Evolutionary conservation across 768 basidiomycete species (phyloP), one percentile per base, ranked within the genome.

Genomic region (Trametes meyenii): DNA sequence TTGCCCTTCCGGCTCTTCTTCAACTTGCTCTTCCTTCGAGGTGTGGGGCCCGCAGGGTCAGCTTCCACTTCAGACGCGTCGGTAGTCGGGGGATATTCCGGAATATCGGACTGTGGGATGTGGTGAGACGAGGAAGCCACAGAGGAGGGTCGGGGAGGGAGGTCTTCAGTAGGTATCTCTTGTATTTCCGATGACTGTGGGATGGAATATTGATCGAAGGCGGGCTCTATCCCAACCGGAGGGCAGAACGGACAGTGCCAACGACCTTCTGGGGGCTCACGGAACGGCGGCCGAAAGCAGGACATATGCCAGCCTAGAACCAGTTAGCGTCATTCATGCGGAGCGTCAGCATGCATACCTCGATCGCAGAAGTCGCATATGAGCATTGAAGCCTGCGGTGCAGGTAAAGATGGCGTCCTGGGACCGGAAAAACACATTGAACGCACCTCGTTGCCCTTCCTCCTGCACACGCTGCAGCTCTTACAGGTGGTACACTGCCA

Each of bases 331-430:
- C n/a, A 42, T 45, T 33, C 38, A 35, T 16, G 23, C 21, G 17
- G 26, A n/a, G 36, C 11, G 38, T 13, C 17, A 56, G 63, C 66
- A 24, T 48, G 61, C 35, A 57, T 68, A 71, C 91, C 94, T 82
- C 94, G 81, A 79, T 98, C 96, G 74, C 96, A 98, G 58, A 80
- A 84, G 80, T 98, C 96, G 73, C 96, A 98, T 67, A 98, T 90
- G 55, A 98, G 74, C 64, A 97, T 87, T 54, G 84, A 83, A 55
- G 82, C 85, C 92, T 96, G 70, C 14, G 35, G 1, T 17, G 42
- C 21, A 0, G 26, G 13, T 58, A 17, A 63, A 39, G 14, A 51
- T 38, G 42, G 50, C 8, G 58, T 8, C 21, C 13, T 16, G 35
- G 13, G 7, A 23, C 29, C 8, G 21, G 42, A 48, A 3, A 33